phyloP scores from a whole-genome alignment of 1,139 yeast species.

The Taphrina wiesneri region DNA sequence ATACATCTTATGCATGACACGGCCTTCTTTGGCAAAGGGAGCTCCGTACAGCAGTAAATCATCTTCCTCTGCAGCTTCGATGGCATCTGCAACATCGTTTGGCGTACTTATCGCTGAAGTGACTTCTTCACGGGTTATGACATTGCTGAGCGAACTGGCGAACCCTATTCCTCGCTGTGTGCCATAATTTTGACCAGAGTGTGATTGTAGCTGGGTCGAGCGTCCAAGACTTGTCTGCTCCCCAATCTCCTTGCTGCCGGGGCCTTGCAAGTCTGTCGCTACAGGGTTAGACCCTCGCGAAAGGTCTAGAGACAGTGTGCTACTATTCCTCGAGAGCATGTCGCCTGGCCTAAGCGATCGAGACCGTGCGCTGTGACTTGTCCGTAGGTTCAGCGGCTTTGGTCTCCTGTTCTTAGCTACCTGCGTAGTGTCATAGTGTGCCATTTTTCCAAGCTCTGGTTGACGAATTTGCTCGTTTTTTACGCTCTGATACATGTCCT shows the following conservation, averaged over 20 bases:
- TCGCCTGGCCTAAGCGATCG: neutral
- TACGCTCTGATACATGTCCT: conserved; percentile 34
- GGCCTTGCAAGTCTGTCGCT: neutral
- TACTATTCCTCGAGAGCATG: neutral
- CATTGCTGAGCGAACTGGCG: conserved; percentile 44
- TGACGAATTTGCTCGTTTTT: conserved; percentile 35
- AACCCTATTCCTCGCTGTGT: conserved; percentile 42
- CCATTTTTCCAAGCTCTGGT: neutral
- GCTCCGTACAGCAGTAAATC: conserved; percentile 67
- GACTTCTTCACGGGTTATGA: conserved; percentile 43
- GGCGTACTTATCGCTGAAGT: neutral
- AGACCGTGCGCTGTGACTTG: conserved; percentile 2
- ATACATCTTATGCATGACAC: conserved; percentile 55
- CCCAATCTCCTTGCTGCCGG: neutral
- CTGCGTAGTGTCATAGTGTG: neutral
- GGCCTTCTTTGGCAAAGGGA: conserved; percentile 78
- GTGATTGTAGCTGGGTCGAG: neutral
- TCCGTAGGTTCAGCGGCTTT: neutral
- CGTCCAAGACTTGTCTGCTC: neutral
- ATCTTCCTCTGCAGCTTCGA: conserved; percentile 51
- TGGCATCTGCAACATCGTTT: neutral
- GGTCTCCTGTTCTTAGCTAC: neutral
- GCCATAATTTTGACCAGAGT: neutral
- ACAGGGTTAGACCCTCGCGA: neutral
- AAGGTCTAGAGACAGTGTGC: neutral